Conservation (phyloP, 495 filamentous ascomycete genomes). For the Annulohypoxylon stygium region DNA sequence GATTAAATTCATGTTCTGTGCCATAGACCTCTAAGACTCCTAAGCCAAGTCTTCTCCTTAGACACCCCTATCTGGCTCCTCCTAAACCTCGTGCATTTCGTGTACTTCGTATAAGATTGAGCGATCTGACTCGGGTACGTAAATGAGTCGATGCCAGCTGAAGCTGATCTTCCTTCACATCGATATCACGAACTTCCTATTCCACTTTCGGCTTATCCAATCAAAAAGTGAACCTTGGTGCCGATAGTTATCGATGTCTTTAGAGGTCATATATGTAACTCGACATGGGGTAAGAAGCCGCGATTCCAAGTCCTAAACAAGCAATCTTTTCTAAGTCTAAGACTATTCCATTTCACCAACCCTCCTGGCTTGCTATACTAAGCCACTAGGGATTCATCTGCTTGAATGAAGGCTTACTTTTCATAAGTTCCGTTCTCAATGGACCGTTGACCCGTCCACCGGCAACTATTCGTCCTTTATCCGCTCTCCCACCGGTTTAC, state of each 20-base stretch:
- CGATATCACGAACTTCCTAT: neutral
- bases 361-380: slow-evolving; percentile 4
- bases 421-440: slow-evolving; percentile 85
- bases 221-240: neutral
- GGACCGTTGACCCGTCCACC: slow-evolving; percentile 82
- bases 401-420: slow-evolving; percentile 40
- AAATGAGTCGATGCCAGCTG: neutral
- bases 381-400: slow-evolving; percentile 36
- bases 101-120: slow-evolving; percentile 1
- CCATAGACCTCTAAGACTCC: neutral
- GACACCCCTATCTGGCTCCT: too few species aligned
- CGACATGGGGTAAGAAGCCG: slow-evolving; percentile 81
- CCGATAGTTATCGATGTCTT: slow-evolving; percentile 54
- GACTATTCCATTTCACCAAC: slow-evolving; percentile 15
- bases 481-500: slow-evolving; percentile 83
- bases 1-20: neutral
- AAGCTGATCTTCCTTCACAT: neutral
- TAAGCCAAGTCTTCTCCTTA: neutral
- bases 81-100: neutral
- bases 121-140: neutral
- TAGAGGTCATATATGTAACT: slow-evolving; percentile 87
- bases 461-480: slow-evolving; percentile 78
- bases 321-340: slow-evolving; percentile 6
- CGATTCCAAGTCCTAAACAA: slow-evolving; percentile 7
- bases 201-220: neutral